Evolutionary conservation across 1,284 basidiomycete species (phyloP).

Genomic region (Ceraceosorus guamensis): DNA sequence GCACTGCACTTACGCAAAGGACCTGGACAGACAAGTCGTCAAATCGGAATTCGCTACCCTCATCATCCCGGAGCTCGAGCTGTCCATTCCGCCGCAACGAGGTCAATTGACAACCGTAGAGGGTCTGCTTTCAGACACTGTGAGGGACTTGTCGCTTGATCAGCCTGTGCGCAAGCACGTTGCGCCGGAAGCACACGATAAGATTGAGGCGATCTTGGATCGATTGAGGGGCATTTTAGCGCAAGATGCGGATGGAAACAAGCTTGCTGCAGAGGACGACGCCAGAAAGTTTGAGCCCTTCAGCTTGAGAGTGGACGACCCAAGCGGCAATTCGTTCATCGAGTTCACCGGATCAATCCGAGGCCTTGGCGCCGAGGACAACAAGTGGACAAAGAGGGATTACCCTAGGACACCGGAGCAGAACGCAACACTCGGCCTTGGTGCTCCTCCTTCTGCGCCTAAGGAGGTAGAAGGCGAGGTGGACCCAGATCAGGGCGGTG

Average conservation of each 20-base stretch:
- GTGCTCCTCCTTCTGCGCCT: conserved; percentile 13
- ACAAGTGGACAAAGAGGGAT: conserved; percentile 85
- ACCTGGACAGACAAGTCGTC: conserved; percentile 88
- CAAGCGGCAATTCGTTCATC: conserved; percentile 82
- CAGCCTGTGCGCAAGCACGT: conserved; percentile 81
- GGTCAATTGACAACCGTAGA: conserved; percentile 95
- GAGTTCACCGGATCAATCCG: conserved; percentile 40
- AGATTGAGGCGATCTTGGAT: conserved; percentile 70
- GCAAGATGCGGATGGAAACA: conserved; percentile 42
- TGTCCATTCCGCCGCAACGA: conserved; percentile 75
- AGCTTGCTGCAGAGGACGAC: conserved; percentile 21
- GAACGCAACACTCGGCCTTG: conserved; percentile 71
- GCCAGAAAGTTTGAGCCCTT: conserved; percentile 64
- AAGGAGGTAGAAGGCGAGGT: conserved; percentile 14
- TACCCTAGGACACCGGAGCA: conserved; percentile 78
- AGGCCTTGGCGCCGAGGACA: conserved; percentile 60
- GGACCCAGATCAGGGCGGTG: conserved; percentile 46
- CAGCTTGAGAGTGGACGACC: conserved; percentile 82
- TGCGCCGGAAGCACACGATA: conserved; percentile 66
- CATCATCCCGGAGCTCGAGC: conserved; percentile 74
- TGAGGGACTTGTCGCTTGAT: conserved; percentile 72
- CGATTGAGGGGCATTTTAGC: conserved; percentile 65
- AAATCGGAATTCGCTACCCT: conserved; percentile 79
- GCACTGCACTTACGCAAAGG: conserved; percentile 62
- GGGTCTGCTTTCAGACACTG: conserved; percentile 77